A percentile compares a stretch with the other conserved stretches of the same genome.
These are phyloP conservation scores for Colletotrichum theobromicola DNA, from an alignment of 2,329 filamentous ascomycete species.

Conservation along the genomic window DNA sequence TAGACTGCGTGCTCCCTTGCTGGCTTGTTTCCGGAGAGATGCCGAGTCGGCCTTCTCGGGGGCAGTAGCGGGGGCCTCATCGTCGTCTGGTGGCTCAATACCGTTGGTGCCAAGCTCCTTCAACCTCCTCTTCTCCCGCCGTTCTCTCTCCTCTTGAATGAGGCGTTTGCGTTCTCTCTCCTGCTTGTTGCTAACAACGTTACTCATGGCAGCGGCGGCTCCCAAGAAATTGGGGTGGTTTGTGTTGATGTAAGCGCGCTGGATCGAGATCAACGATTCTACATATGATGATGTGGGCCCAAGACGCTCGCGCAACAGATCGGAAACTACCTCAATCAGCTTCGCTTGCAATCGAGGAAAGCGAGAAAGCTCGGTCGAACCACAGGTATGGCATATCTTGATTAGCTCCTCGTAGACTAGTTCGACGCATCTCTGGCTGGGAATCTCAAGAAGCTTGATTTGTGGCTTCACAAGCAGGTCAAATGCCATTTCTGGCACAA, in stretches of 20 bases:
- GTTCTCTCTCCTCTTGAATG: constrained; percentile 83
- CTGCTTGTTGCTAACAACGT: constrained; percentile 93
- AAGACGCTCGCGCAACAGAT: constrained; percentile 88
- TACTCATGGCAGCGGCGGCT: constrained; percentile 95
- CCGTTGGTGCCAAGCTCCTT: constrained; percentile 89
- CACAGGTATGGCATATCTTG: constrained; percentile 99
- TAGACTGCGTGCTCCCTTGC: constrained; percentile 75
- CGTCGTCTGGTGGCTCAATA: constrained; percentile 70
- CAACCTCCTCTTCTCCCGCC: constrained; percentile 79
- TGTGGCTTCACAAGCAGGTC: constrained; percentile 97
- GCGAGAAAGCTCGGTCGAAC: constrained; percentile 88
- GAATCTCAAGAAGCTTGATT: constrained; percentile 94
- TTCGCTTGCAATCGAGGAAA: constrained; percentile 95
- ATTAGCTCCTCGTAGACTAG: constrained; percentile 98
- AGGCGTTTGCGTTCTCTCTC: constrained; percentile 86
- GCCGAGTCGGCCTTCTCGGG: constrained; percentile 57
- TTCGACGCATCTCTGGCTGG: constrained; percentile 95
- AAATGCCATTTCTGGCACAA: constrained; percentile 97
- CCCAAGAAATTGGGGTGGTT: constrained; percentile 99
- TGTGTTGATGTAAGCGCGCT: constrained; percentile 98
- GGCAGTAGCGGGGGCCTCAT: constrained; percentile 51
- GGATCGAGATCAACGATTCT: constrained; percentile 95
- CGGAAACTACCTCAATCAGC: constrained; percentile 97
- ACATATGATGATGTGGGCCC: constrained; percentile 91
- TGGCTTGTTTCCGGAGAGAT: constrained; percentile 57